Evolutionary conservation across 2,329 filamentous ascomycete genomes (phyloP), one percentile per base, ranked within the genome.

Genomic region (Colletotrichum magnum): DNA sequence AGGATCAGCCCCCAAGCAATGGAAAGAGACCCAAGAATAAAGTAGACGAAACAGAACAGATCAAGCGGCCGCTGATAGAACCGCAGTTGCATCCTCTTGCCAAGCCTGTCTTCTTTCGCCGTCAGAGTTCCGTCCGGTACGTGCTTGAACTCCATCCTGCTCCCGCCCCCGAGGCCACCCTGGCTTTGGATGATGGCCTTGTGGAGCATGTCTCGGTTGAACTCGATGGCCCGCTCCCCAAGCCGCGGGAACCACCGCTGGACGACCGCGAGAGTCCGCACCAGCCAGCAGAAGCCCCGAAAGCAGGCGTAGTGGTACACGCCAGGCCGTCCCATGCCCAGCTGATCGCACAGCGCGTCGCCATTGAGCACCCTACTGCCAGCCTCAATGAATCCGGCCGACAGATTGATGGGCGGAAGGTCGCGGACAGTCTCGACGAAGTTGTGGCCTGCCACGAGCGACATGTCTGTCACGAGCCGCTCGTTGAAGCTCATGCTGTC

Each of bases 111-210:
- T 36, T 36, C 32, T 9, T 36, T 36, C 32, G 7, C 10, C 7
- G 32, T 36, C 32, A 36, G 32, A 36, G 32, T 36, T 3, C 32
- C 32, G 26, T 73, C 47, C 9, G 79, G 79, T 0, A 80, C 64
- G 58, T 81, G 73, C 69, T 78, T 79, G 66, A 80, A 80, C 32
- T 77, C 74, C 56, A 81, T 74, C 26, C 74, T 76, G 1, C 75
- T 78, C 4, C 73, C 73, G 3, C 75, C 75, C 13, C 69, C 73
- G 3, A 79, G 73, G 2, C 76, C 75, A 16, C 64, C 61, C 32
- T 62, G 66, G 26, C 77, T 77, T 21, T 75, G 61, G 13, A 80
- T 77, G 4, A 81, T 71, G 6, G 71, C 73, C 10, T 68, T 53
- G 56, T 80, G 76, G 6, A 81, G 66, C 3, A 68, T 57, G 2